Conservation (phyloP, 305 asterid genomes). For the Andrographis paniculata region DNA sequence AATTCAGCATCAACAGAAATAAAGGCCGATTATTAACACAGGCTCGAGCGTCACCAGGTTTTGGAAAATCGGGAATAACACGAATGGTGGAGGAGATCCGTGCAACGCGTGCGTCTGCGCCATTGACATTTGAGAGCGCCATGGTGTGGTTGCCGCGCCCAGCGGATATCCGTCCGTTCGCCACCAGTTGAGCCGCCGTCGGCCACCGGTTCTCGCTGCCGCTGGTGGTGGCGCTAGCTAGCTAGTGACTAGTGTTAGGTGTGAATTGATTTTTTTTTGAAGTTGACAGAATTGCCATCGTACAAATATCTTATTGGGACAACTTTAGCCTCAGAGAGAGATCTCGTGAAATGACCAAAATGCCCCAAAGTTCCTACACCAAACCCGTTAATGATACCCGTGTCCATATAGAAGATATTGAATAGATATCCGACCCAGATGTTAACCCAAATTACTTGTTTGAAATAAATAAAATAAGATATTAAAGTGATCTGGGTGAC, state of each 20-base stretch:
- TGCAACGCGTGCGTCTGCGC: conserved; percentile 45
- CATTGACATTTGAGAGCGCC: conserved; percentile 32
- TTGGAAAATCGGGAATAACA: conserved; percentile 87
- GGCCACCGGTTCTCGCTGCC: conserved; percentile 15
- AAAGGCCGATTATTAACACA: conserved; percentile 4
- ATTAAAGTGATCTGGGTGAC: too few relatives aligned
- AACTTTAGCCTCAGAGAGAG: conserved; percentile 13
- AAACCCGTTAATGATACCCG: too few relatives aligned
- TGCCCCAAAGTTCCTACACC: too few relatives aligned
- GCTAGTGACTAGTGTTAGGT: conserved; percentile 24
- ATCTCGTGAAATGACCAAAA: too few relatives aligned
- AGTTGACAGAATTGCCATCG: conserved; percentile 32
- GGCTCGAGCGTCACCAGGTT: conserved; percentile 51
- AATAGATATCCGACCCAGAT: too few relatives aligned
- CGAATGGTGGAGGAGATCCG: conserved; percentile 69
- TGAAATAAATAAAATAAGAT: too few relatives aligned
- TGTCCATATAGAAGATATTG: too few relatives aligned
- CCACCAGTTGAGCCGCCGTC: conserved; percentile 5
- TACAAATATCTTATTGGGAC: conserved; percentile 20
- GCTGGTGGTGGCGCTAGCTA: conserved; percentile 19
- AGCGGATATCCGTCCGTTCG: conserved; percentile 18
- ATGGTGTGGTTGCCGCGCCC: conserved; percentile 27
- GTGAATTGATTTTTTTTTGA: conserved; percentile 11
- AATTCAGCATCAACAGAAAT: background rate
- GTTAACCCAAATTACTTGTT: too few relatives aligned